Evolutionary conservation across 2,329 filamentous ascomycete genomes (phyloP).

Genomic region (Pseudohalonectria lignicola): DNA sequence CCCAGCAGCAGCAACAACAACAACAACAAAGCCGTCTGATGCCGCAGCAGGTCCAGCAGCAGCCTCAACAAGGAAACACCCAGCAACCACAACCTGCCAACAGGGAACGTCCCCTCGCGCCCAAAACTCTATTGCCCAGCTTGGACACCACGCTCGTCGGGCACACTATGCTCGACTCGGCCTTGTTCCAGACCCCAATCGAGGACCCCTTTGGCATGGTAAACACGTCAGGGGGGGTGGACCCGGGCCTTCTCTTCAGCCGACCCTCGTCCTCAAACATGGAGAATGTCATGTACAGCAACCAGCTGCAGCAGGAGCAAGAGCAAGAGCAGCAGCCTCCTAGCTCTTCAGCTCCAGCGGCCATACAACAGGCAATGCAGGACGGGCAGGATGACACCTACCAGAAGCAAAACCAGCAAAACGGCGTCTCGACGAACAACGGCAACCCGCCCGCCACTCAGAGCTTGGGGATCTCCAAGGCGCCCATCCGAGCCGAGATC

Average conservation of each 20-base stretch:
- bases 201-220: constrained; percentile 41
- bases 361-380: neutral
- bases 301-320: neutral
- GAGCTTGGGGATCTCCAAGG: constrained; percentile 16
- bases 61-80: no score
- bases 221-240: constrained; percentile 36
- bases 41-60: constrained; percentile 3
- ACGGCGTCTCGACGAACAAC: neutral
- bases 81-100: constrained; percentile 15
- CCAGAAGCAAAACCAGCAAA: neutral
- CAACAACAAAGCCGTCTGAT: constrained; percentile 5
- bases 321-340: constrained; percentile 2
- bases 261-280: constrained; percentile 36
- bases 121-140: constrained; percentile 31
- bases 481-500: constrained; percentile 18
- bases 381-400: neutral
- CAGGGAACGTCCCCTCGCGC: constrained; percentile 35
- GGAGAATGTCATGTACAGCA: constrained; percentile 22
- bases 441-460: constrained; percentile 3
- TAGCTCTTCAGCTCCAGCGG: constrained; percentile 8
- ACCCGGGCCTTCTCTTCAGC: constrained; percentile 49
- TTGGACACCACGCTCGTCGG: constrained; percentile 26
- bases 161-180: constrained; percentile 21
- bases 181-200: constrained; percentile 29
- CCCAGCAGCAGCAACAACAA: constrained; percentile 12